Conservation (phyloP, 495 filamentous ascomycete species). For the Penicillium malachiteum region DNA sequence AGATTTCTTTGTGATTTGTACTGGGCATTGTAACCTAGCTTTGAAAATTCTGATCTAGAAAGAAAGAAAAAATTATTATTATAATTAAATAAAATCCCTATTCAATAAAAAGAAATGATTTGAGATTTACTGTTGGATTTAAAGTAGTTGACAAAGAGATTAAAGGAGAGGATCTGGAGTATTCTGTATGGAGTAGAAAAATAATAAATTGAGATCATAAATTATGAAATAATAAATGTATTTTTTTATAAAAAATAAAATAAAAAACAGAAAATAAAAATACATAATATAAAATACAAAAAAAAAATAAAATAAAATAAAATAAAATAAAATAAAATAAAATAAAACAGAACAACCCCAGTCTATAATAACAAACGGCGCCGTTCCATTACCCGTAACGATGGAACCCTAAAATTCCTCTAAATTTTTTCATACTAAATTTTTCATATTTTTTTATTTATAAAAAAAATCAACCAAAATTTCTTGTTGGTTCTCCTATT, state of each 20-base stretch:
- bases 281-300: neutral
- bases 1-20: too few species aligned
- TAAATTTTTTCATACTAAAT: neutral
- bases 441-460: conserved; percentile 10
- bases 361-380: conserved; percentile 16
- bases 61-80: too few species aligned
- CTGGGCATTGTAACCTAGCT: too few species aligned
- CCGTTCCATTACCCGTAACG: conserved; percentile 18
- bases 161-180: too few species aligned
- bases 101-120: too few species aligned
- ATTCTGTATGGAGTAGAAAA: too few species aligned
- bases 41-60: too few species aligned
- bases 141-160: too few species aligned
- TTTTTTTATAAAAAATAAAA: conserved; percentile 3
- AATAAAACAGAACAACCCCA: conserved; percentile 4
- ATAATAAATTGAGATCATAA: too few species aligned
- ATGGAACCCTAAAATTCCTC: conserved; percentile 29
- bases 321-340: conserved; percentile 11
- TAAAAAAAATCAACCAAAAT: neutral
- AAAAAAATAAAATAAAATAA: conserved; percentile 7
- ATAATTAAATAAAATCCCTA: too few species aligned
- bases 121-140: too few species aligned
- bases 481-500: neutral
- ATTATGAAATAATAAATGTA: too few species aligned
- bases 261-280: neutral